These are phyloP conservation scores for Cordyceps javanica DNA, from an alignment of 2,329 filamentous ascomycete genomes.

Conservation along the genomic window DNA sequence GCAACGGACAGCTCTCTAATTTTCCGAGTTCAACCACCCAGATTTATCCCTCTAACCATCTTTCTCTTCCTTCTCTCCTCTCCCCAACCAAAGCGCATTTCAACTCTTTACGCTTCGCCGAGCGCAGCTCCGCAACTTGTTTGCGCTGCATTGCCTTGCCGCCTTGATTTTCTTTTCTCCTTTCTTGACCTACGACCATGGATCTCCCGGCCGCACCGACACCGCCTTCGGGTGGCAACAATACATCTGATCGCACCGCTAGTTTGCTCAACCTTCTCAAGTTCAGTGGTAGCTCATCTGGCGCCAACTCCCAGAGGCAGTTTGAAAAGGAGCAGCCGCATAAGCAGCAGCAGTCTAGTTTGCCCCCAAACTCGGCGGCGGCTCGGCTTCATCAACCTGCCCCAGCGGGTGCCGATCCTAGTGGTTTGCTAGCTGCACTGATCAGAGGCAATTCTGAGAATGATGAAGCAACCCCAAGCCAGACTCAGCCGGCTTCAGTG, in stretches of 20 bases:
- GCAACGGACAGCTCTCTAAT: conserved; percentile 8
- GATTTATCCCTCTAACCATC: conserved; percentile 6
- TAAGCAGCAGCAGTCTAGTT: conserved; percentile 14
- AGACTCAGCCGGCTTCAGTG: conserved; percentile 18
- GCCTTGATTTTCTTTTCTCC: neutral
- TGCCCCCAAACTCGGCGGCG: conserved; percentile 21
- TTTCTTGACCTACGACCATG: conserved; percentile 19
- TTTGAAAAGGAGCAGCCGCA: conserved; percentile 14
- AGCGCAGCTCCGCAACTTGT: conserved; percentile 12
- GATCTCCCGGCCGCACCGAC: conserved; percentile 47
- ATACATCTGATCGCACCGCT: conserved; percentile 43
- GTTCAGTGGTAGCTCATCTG: conserved; percentile 40
- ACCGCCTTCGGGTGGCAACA: conserved; percentile 31
- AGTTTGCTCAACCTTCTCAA: conserved; percentile 57
- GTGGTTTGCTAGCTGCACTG: conserved; percentile 52
- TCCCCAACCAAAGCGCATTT: neutral
- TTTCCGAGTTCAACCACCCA: conserved; percentile 8
- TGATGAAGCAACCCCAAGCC: conserved; percentile 32
- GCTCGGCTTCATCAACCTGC: conserved; percentile 50
- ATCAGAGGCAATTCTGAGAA: conserved; percentile 51
- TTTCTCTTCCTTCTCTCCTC: neutral
- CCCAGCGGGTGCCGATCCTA: conserved; percentile 49
- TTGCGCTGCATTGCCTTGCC: conserved; percentile 12
- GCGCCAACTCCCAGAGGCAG: conserved; percentile 21
- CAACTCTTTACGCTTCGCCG: conserved; percentile 7